Evolutionary conservation across 768 basidiomycete genomes (phyloP).

Genomic region (Naganishia vaughanmartiniae): DNA sequence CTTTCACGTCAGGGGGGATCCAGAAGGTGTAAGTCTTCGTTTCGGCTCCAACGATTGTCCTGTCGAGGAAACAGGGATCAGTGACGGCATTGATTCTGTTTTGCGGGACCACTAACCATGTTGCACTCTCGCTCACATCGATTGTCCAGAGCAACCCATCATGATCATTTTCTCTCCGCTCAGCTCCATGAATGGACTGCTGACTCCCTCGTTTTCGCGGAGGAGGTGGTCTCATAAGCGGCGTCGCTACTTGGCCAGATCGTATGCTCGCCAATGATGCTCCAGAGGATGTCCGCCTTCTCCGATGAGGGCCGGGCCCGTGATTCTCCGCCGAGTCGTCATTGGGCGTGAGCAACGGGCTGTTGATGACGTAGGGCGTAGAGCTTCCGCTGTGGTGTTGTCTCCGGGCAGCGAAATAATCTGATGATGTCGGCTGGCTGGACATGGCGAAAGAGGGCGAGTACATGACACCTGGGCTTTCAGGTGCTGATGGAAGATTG

Average conservation of each 20-base stretch:
- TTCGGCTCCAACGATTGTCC: slow-evolving; percentile 50
- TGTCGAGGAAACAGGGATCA: slow-evolving; percentile 3
- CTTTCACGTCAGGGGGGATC: slow-evolving; percentile 37
- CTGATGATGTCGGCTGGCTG: slow-evolving; percentile 33
- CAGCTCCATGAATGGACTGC: slow-evolving; percentile 13
- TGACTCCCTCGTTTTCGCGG: slow-evolving; percentile 17
- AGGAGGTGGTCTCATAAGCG: slow-evolving; percentile 16
- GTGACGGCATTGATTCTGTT: too few species aligned
- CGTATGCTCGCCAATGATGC: slow-evolving; percentile 1
- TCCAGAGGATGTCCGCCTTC: slow-evolving; percentile 17
- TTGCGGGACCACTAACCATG: slow-evolving; percentile 19
- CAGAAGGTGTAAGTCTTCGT: slow-evolving; percentile 41
- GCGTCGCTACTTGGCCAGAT: not conserved
- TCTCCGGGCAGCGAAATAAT: slow-evolving; percentile 40
- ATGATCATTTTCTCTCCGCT: not conserved
- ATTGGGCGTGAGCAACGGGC: not conserved
- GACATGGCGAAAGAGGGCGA: slow-evolving; percentile 18
- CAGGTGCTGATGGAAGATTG: slow-evolving; percentile 39
- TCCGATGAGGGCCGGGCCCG: slow-evolving; percentile 20
- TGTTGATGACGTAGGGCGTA: slow-evolving; percentile 4
- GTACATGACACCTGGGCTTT: slow-evolving; percentile 33
- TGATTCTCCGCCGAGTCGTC: slow-evolving; percentile 3
- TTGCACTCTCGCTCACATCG: slow-evolving; percentile 27
- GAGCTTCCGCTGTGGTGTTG: slow-evolving; percentile 21
- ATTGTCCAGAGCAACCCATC: slow-evolving; percentile 19